These are phyloP conservation scores for Ricinus communis DNA, from an alignment of 345 rosid genomes.

Conservation along the genomic window DNA sequence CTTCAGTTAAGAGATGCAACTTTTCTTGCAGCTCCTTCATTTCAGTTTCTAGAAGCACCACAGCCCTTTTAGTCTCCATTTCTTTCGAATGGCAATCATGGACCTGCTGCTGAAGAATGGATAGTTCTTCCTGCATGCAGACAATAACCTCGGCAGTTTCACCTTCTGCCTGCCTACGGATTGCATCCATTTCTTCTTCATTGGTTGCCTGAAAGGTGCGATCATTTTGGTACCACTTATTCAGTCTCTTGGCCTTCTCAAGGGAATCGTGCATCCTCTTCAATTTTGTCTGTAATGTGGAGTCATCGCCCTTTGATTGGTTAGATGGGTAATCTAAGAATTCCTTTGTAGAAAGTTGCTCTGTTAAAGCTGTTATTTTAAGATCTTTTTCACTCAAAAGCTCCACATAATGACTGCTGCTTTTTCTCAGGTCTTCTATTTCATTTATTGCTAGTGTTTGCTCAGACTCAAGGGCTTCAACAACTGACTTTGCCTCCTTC, in stretches of 20 bases:
- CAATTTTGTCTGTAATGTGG: slow-evolving; percentile 50
- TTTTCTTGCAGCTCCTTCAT: slow-evolving; percentile 53
- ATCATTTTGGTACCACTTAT: slow-evolving; percentile 64
- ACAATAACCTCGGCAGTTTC: slow-evolving; percentile 92
- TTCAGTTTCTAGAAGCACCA: slow-evolving; percentile 47
- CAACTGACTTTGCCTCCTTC: slow-evolving; percentile 59
- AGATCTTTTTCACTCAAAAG: slow-evolving; percentile 53
- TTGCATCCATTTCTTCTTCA: slow-evolving; percentile 59
- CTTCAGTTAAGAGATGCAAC: slow-evolving; percentile 41
- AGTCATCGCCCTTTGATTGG: slow-evolving; percentile 32
- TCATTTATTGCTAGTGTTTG: slow-evolving; percentile 64
- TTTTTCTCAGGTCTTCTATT: slow-evolving; percentile 61
- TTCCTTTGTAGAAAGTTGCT: slow-evolving; percentile 47
- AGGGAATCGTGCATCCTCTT: slow-evolving; percentile 87
- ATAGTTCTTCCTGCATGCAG: slow-evolving; percentile 89
- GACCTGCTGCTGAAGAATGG: slow-evolving; percentile 74
- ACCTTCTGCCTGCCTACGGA: slow-evolving; percentile 77
- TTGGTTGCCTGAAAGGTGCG: slow-evolving; percentile 58
- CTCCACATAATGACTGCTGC: slow-evolving; percentile 44
- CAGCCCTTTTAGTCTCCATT: slow-evolving; percentile 43
- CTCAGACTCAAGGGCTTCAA: slow-evolving; percentile 84
- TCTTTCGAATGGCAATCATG: slow-evolving; percentile 67
- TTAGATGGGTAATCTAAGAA: slow-evolving; percentile 42
- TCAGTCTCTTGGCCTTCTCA: slow-evolving; percentile 75
- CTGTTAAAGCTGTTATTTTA: slow-evolving; percentile 52